Evolutionary conservation across 805 yeast species (phyloP).

Genomic region (Ogataea nitratoaversa): DNA sequence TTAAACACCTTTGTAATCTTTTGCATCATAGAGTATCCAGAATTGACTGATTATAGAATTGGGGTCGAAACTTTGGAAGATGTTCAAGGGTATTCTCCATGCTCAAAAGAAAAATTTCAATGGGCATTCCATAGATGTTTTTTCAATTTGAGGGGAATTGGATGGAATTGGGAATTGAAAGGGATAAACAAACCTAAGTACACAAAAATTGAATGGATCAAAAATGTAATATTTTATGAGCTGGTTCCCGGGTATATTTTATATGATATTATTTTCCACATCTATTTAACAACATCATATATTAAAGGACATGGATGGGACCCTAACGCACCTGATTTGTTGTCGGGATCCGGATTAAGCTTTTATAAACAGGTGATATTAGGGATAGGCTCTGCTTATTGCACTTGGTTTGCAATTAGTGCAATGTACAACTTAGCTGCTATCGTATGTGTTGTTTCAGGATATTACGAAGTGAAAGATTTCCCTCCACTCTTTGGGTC

Average conservation of each 20-base stretch:
- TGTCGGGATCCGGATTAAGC: constrained; percentile 6
- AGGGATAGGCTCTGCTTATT: constrained; percentile 7
- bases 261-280: constrained; percentile 6
- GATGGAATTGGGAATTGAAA: constrained; percentile 15
- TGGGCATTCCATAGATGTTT: constrained; percentile 12
- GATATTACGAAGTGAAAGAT: constrained; percentile 2
- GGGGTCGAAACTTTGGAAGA: constrained; percentile 7
- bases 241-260: constrained; percentile 1
- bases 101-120: constrained; percentile 5
- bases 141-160: constrained; percentile 12
- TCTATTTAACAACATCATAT: constrained; percentile 8
- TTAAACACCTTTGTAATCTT: constrained; percentile 11
- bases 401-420: constrained; percentile 8
- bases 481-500: constrained; percentile 15
- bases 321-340: constrained; percentile 5
- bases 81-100: constrained; percentile 1
- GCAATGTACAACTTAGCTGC: constrained; percentile 2
- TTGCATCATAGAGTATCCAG: constrained; percentile 14
- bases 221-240: not conserved
- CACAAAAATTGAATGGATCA: not conserved
- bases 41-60: constrained; percentile 10
- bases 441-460: constrained; percentile 1
- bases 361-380: constrained; percentile 6
- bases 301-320: constrained; percentile 13
- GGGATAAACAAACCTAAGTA: not conserved